Evolutionary conservation across 2,329 filamentous ascomycete genomes (phyloP).

Genomic region (Rasamsonia emersonii): DNA sequence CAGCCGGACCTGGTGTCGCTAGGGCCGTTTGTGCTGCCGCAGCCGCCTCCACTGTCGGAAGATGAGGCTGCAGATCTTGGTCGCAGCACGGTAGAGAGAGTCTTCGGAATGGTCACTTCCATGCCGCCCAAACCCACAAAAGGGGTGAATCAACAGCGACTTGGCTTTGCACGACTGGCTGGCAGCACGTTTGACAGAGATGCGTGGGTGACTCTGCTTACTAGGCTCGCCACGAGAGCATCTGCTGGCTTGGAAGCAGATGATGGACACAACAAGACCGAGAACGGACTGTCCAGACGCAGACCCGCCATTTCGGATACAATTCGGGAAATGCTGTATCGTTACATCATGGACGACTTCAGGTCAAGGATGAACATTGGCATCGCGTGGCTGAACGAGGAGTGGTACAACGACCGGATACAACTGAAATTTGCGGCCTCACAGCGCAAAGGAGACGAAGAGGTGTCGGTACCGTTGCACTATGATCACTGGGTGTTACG

Average conservation of each 20-base stretch:
- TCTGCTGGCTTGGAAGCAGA: constrained; percentile 58
- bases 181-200: constrained; percentile 78
- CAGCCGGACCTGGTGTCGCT: constrained; percentile 53
- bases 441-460: constrained; percentile 36
- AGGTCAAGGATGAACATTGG: constrained; percentile 80
- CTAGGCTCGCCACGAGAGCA: constrained; percentile 73
- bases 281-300: constrained; percentile 16
- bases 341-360: constrained; percentile 87
- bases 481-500: constrained; percentile 73
- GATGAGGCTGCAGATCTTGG: constrained; percentile 66
- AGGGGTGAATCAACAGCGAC: constrained; percentile 43
- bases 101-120: constrained; percentile 68
- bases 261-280: constrained; percentile 21
- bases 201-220: constrained; percentile 83
- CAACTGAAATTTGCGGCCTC: constrained; percentile 37
- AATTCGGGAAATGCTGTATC: constrained; percentile 73
- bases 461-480: constrained; percentile 42
- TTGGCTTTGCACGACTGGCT: constrained; percentile 73
- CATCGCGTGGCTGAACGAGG: constrained; percentile 89
- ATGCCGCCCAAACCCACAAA: constrained; percentile 51
- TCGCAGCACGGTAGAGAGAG: constrained; percentile 62
- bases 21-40: constrained; percentile 68
- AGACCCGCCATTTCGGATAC: constrained; percentile 44
- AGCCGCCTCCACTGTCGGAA: constrained; percentile 63
- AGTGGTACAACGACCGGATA: constrained; percentile 89